phyloP scores from a whole-genome alignment of 2,329 filamentous ascomycete species.

The Alternaria novae-zelandiae region DNA sequence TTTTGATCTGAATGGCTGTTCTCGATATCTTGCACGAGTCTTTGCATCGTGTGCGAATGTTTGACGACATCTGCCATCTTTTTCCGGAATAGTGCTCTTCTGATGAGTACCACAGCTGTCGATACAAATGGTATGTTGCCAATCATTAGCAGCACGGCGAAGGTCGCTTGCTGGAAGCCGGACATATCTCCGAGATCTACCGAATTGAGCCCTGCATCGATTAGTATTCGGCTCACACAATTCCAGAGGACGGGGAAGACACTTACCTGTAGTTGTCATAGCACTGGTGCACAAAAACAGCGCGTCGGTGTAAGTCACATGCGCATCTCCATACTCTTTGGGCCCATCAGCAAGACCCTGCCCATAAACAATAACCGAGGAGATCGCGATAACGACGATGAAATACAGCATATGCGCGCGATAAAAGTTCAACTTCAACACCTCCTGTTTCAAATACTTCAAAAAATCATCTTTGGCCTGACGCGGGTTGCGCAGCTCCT shows the following conservation, averaged over 20 bases:
- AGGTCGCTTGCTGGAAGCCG: conserved; percentile 36
- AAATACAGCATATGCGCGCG: conserved; percentile 42
- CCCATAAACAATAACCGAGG: conserved; percentile 38
- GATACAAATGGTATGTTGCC: conserved; percentile 42
- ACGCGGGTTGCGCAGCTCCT: conserved; percentile 23
- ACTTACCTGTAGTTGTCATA: conserved; percentile 39
- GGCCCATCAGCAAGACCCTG: conserved; percentile 34
- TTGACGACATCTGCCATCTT: conserved; percentile 37
- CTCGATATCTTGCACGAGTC: conserved; percentile 34
- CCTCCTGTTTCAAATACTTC: conserved; percentile 23
- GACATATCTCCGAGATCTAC: conserved; percentile 34
- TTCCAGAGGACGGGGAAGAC: fast-evolving
- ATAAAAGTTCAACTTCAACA: conserved; percentile 29
- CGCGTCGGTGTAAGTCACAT: conserved; percentile 35
- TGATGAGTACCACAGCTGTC: conserved; percentile 35
- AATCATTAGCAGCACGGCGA: conserved; percentile 35
- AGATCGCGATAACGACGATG: conserved; percentile 31
- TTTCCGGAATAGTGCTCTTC: conserved; percentile 32
- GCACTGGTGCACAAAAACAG: conserved; percentile 38
- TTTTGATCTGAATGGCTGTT: conserved; percentile 11
- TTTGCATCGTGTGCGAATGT: conserved; percentile 31
- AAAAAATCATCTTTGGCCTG: conserved; percentile 26
- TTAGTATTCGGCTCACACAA: neutral
- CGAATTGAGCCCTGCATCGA: conserved; percentile 29
- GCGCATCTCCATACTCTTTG: conserved; percentile 19